Conservation (phyloP, 108 stramenopile species). For the Cyclostephanos invisitatus region DNA sequence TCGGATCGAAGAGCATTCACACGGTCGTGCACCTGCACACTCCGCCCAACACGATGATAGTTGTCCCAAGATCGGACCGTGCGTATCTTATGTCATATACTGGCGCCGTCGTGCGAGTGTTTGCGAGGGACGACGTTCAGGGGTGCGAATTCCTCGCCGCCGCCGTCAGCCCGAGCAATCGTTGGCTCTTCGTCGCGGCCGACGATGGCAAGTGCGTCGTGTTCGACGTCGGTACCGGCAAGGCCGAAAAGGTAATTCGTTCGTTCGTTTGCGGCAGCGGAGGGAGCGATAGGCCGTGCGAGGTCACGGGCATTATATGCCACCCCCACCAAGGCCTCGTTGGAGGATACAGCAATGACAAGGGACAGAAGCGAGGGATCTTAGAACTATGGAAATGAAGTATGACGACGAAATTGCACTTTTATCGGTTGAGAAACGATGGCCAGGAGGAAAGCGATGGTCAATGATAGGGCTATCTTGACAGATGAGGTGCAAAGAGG, state of each 20-base stretch:
- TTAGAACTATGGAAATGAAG: conserved; percentile 77
- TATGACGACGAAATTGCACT: too few species aligned
- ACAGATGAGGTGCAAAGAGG: too few species aligned
- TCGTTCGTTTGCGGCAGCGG: conserved; percentile 61
- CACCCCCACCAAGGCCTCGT: conserved; percentile 76
- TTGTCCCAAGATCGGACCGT: conserved; percentile 62
- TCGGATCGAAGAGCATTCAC: conserved; percentile 54
- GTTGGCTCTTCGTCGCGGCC: conserved; percentile 60
- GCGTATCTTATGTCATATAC: conserved; percentile 66
- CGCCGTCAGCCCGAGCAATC: conserved; percentile 62
- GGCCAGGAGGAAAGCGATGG: too few species aligned
- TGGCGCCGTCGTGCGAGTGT: conserved; percentile 61
- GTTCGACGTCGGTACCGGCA: conserved; percentile 62
- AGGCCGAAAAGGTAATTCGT: conserved; percentile 51
- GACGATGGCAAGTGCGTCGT: conserved; percentile 71
- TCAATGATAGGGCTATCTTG: too few species aligned
- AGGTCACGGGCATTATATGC: conserved; percentile 67
- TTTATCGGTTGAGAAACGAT: too few species aligned
- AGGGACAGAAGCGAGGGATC: conserved; percentile 71
- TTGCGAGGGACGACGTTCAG: conserved; percentile 45
- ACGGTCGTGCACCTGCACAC: conserved; percentile 64
- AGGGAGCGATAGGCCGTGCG: conserved; percentile 36
- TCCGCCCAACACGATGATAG: conserved; percentile 60
- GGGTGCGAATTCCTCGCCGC: conserved; percentile 69
- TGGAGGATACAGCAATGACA: conserved; percentile 79